Base-by-base conservation (phyloP, 306 rosid species). In the Hippophae rhamnoides region DNA sequence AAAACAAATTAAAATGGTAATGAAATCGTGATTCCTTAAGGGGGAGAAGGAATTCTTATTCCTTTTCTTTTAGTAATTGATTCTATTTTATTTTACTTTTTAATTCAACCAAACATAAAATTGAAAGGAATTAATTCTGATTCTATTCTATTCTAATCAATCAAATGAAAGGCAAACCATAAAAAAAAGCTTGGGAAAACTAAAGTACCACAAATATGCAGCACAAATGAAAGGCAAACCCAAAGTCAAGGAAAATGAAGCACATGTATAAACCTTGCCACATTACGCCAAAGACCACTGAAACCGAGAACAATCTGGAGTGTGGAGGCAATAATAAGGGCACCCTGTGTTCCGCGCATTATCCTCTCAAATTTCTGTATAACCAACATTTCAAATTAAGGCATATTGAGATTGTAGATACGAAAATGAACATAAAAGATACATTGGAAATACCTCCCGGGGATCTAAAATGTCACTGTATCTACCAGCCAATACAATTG, bases 241-340 rank as follows among this genome's bases (percentile, higher is more conserved):
- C 10, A 43, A 58, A 38, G 9, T 43, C 6, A 26, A 31, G 63
- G 53, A 52, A 25, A 60, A 41, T 12, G 13, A 47, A 47, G 27
- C 41, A 65, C 8, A 43, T 61, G 13, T 57, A 66, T 58, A 56
- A 70, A 90, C 97, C 97, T 87, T 14, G 88, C 95, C 49, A 90
- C 85, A 73, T 87, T 90, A 58, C 98, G 95, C 98, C 98, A 90
- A 58, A 90, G 92, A 69, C 98, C 98, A 62, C 98, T 90, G 70
- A 90, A 90, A 26, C 98, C 98, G 11, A 90, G n/a, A 56, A 90
- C 98, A 66, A 87, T 90, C 77, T 90, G 98, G 54, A 90, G 83
- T 58, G 89, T 83, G n/a, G 98, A 90, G 67, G 98, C 95, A 60
- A 90, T 87, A 74, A 90, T 87, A 18, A 90, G 98, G 7, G 98